phyloP scores from a whole-genome alignment of 2,329 filamentous ascomycete species.

The Botrytis sinoallii region DNA sequence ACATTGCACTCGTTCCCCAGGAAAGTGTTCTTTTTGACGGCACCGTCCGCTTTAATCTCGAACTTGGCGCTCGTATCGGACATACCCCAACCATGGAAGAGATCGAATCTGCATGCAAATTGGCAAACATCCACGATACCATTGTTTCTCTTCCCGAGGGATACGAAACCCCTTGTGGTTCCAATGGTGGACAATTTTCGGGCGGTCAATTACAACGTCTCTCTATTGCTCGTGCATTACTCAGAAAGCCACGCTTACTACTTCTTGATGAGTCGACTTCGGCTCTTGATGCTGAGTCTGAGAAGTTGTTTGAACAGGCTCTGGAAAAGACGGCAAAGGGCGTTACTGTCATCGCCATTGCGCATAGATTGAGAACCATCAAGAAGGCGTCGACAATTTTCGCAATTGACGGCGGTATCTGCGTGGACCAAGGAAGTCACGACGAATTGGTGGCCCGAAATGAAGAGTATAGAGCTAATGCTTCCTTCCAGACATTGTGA shows the following conservation, averaged over 20 bases:
- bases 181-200: constrained; percentile 69
- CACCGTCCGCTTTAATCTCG: constrained; percentile 54
- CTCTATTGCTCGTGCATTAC: constrained; percentile 72
- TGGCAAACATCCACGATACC: constrained; percentile 66
- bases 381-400: constrained; percentile 57
- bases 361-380: constrained; percentile 56
- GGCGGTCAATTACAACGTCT: constrained; percentile 77
- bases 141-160: constrained; percentile 61
- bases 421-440: constrained; percentile 52
- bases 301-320: constrained; percentile 62
- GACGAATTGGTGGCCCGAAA: constrained; percentile 51
- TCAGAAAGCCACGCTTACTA: constrained; percentile 67
- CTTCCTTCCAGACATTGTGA: constrained; percentile 26
- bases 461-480: constrained; percentile 49
- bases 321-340: constrained; percentile 54
- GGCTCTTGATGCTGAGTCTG: constrained; percentile 69
- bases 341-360: constrained; percentile 57
- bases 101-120: constrained; percentile 59
- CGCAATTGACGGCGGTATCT: constrained; percentile 51
- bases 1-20: constrained; percentile 56
- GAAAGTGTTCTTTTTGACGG: constrained; percentile 57
- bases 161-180: constrained; percentile 63
- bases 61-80: constrained; percentile 52
- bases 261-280: constrained; percentile 81
- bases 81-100: constrained; percentile 56